Base-by-base conservation (phyloP, 2,329 filamentous ascomycete species). In the Colletotrichum tofieldiae region DNA sequence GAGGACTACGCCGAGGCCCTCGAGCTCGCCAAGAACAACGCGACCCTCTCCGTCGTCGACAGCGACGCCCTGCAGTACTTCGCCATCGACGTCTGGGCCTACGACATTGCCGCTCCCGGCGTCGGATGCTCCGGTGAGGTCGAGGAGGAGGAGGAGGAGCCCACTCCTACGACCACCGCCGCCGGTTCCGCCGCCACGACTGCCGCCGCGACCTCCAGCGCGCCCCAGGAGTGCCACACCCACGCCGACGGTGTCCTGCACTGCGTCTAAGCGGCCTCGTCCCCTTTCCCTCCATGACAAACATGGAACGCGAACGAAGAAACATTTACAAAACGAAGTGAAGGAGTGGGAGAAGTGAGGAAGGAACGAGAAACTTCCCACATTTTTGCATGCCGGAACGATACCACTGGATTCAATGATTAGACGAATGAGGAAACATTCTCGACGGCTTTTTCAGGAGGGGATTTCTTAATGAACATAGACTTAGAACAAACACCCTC, bases 61-160 rank as follows among this genome's bases (percentile, higher is more conserved):
- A 91, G 87, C 41, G 87, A 92, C 74, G 86, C 87, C 0, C 83
- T 93, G 52, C 90, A 92, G 80, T 92, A 91, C 79, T 93, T 94
- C 78, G 91, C 92, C 5, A 86, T 92, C 8, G 90, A 93, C 71
- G 90, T 85, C 1, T 93, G 91, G 79, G 91, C 91, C 0, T 90
- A 87, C 74, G 91, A 93, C 72, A 85, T 93, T 76, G 89, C 89
- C 9, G 83, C 89, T 6, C 91, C 91, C 0, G 91, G 91, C 0
- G 84, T 87, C 37, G 91, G 91, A 0, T 93, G 91, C 78, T 79
- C 87, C 0, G 90, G 91, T 3, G 82, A 83, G 74, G 51, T 65
- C 23, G 56, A 71, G 20, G 51, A 65, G 58, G 60, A 74, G 29
- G 9, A 62, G 14, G 56, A 72, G n/a, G n/a, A 63, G 2, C 54